Evolutionary conservation across 225 moss, liverwort and hornwort species (phyloP).

Genomic region (Pseudisothecium myosuroides): DNA sequence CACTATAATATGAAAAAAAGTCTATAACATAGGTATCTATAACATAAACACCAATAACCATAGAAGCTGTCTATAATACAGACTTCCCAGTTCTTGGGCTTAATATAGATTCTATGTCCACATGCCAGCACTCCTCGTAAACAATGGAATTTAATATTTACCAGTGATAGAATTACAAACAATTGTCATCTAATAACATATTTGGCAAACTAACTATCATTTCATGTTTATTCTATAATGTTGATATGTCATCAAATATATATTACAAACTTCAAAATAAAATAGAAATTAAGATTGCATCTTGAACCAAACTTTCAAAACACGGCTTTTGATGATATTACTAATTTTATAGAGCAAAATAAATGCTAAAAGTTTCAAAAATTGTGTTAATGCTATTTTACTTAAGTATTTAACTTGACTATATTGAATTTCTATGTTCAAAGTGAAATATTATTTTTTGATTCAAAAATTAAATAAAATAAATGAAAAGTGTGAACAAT

Average conservation of each 20-base stretch:
- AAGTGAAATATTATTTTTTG: background rate
- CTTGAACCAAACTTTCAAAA: background rate
- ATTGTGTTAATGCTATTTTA: background rate
- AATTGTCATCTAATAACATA: background rate
- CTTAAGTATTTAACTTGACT: background rate
- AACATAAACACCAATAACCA: background rate
- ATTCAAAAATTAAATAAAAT: background rate
- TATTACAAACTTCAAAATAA: background rate
- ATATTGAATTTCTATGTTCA: background rate
- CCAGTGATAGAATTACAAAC: background rate
- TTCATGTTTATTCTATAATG: background rate
- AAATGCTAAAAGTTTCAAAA: background rate
- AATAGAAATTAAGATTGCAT: too few relatives aligned
- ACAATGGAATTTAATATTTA: background rate
- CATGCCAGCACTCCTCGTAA: rapidly evolving
- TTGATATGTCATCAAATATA: background rate
- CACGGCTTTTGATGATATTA: background rate
- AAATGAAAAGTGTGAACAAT: background rate
- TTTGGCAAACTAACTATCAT: background rate
- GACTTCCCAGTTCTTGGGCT: rapidly evolving
- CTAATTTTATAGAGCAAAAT: background rate
- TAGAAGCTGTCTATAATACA: background rate
- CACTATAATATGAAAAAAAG: background rate
- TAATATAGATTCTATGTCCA: background rate
- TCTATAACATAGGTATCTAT: background rate